Conservation (phyloP, 148 eudicot species). For the Suaeda aralocaspica region DNA sequence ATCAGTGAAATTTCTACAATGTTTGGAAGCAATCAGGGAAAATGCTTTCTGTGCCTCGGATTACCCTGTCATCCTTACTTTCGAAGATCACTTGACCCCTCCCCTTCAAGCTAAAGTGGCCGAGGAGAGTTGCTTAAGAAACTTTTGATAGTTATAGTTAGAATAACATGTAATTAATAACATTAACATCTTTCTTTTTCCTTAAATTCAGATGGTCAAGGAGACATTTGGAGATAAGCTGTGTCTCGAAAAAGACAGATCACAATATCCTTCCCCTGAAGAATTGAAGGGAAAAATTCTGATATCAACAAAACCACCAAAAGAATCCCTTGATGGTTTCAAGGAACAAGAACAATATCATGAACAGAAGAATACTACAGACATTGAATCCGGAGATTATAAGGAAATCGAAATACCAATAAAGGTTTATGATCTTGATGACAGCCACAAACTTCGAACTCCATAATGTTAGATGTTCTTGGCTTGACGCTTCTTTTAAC, state of each 20-base stretch:
- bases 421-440: too few relatives aligned
- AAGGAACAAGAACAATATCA: slow-evolving; percentile 19
- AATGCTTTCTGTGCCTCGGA: slow-evolving; percentile 68
- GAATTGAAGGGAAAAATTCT: slow-evolving; percentile 40
- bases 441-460: too few relatives aligned
- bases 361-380: slow-evolving; percentile 4
- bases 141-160: too few relatives aligned
- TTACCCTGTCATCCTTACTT: slow-evolving; percentile 77
- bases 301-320: slow-evolving; percentile 65
- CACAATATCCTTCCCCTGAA: slow-evolving; percentile 51
- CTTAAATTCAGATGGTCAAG: slow-evolving; percentile 47
- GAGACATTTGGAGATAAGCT: slow-evolving; percentile 43
- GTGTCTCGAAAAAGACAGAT: slow-evolving; percentile 30
- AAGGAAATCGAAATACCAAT: background rate
- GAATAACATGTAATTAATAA: too few relatives aligned
- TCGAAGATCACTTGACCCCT: slow-evolving; percentile 78
- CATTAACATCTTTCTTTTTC: background rate
- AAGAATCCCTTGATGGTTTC: slow-evolving; percentile 31
- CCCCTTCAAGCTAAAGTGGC: slow-evolving; percentile 72
- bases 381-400: slow-evolving; percentile 11
- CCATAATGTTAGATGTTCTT: too few relatives aligned
- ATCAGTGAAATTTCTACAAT: slow-evolving; percentile 54
- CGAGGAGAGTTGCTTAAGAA: slow-evolving; percentile 31
- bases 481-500: too few relatives aligned
- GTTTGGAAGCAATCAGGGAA: slow-evolving; percentile 72